Evolutionary conservation across 768 basidiomycete species (phyloP), one percentile per base, ranked within the genome.

Genomic region (Dioszegia crocea): DNA sequence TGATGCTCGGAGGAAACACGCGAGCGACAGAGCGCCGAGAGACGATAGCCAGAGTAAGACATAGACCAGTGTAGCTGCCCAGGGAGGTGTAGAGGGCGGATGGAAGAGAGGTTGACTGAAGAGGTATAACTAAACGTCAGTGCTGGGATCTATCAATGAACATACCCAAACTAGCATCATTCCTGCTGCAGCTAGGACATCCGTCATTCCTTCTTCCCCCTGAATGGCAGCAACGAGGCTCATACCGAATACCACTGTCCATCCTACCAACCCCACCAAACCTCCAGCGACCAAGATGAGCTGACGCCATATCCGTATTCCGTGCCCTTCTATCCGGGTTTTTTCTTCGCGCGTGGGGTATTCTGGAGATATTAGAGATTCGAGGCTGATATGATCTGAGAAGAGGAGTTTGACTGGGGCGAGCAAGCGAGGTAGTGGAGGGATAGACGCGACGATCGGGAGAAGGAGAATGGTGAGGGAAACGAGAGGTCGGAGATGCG

Each of bases 131-230:
- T 70, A 51, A 1, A 30, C 21, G 6, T 49, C 43, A 63, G 46
- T 27, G 21, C 48, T 14, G 23, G 54, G 11, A 23, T 31, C 44
- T 45, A 27, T 50, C 9, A 26, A 41, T 29, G n/a, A 26, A 58
- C 74, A 61, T 50, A 76, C 75, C 75, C 75, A 76, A 19, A 74
- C 68, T 1, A 68, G 3, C 11, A 67, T 58, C 63, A 68, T 71
- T 19, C 62, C 61, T 12, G 62, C 62, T 0, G 67, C 50, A 1
- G 64, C 60, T 36, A 71, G 38, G 0, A 71, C 59, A 48, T 63
- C 54, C 50, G 45, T 53, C 16, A 65, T 58, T 16, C 48, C 41
- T 29, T 31, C 46, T 19, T 56, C 50, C 16, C 54, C 39, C 33
- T 50, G 29, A n/a, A 38, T 49, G 16, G 60, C 64, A 1, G 23